Base-by-base conservation (phyloP, 2,329 filamentous ascomycete genomes). In the Colletotrichum falcatum region DNA sequence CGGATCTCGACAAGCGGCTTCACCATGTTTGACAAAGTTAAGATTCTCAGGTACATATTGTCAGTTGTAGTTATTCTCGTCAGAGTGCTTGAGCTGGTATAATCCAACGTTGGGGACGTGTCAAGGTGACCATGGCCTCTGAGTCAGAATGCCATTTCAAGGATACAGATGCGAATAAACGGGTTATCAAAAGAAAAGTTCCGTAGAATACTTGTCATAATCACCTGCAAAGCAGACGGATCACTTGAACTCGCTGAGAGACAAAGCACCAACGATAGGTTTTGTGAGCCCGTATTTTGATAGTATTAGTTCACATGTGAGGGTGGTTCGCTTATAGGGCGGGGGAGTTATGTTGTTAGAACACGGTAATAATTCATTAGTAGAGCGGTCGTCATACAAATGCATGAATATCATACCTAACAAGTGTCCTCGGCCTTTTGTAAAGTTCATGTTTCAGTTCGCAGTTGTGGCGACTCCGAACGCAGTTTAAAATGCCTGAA, bases 381-480 rank as follows among this genome's bases (percentile, higher is more conserved):
- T 7, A 46, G 5, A 46, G 9, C 7, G 8, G 11, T 46, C 4
- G 3, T 46, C 5, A 9, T 30, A 6, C 5, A 9, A 7, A 6
- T 23, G 2, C 2, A 14, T 9, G 18, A 54, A 20, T 6, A 53
- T 4, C 2, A 53, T 8, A 1, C 28, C 12, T 4, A 14, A n/a
- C 12, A n/a, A n/a, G n/a, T 6, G 1, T n/a, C 1, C 8, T 33
- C 9, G 33, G 1, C 18, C 8, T 18, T 7, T 18, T 2, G 5
- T 12, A 12, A 33, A 18, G 1, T 20, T 8, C 3, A 5, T 20
- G 49, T 7, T 33, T 8, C 4, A 42, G 3, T n/a, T 5, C 20
- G n/a, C 5, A n/a, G 16, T n/a, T 20, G 0, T n/a, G 20, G 2
- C 11, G n/a, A n/a, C 42, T 12, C n/a, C 3, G n/a, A 20, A 8